Evolutionary conservation across 345 rosid species (phyloP), one percentile per base, ranked within the genome.

Genomic region (Eucalyptus pumila): DNA sequence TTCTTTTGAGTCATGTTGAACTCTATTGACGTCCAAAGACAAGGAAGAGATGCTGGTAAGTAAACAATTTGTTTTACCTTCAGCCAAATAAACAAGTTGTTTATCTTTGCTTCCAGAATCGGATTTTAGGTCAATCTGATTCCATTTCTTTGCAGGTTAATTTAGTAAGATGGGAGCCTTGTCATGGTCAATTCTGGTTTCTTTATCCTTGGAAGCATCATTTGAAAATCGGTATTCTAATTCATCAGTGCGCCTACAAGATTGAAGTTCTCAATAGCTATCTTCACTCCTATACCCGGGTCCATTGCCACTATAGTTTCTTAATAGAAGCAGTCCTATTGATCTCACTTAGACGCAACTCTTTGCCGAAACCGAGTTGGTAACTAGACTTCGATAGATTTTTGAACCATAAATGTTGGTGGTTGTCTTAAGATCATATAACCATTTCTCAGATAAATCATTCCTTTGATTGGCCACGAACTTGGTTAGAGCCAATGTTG

Each of bases 121-220:
- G 2, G 21, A 50, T 26, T 54, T 34, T 11, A 34, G 34, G 44
- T 37, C 26, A 88, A 48, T 12, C 40, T 37, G 17, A 34, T 40
- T 47, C 14, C 86, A 40, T 89, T 34, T 15, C 26, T 26, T 54
- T 89, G 62, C 88, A 92, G 94, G 93, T 95, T 7, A 91, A 90
- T 88, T 90, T 92, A 23, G 94, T 95, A 10, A 87, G 89, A 80
- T 94, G 94, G 95, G 95, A 94, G 86, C 97, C 95, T 8, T 6
- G 89, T 52, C 96, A 92, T 69, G 96, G 96, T 4, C 85, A 87
- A 72, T 93, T 94, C 89, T 27, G 51, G 54, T 94, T 92, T 45
- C 52, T 90, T 13, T 93, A 94, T 89, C 95, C 94, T 1, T 94
- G 96, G 95, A 87, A 94, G 56, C 91, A 87, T 26, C 93, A 92